Base-by-base conservation (phyloP, 139 green algal genomes). In the Volvox africanus region DNA sequence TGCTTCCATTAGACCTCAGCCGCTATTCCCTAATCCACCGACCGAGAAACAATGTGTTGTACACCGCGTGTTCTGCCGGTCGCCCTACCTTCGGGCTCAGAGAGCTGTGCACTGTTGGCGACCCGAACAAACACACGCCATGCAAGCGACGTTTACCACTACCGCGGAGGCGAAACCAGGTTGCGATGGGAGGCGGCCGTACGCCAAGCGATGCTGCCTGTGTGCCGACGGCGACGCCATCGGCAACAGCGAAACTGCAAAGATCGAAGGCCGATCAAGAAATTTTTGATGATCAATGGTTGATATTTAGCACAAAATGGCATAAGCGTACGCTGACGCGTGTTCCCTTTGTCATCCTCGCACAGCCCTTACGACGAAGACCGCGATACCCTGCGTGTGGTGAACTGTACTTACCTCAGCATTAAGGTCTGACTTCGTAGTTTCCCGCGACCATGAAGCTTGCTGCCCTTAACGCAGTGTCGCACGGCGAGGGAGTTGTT, bases 191-290 rank as follows among this genome's bases (percentile, higher is more conserved):
- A 17, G 78, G 37, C 21, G 37, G 17, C 20, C 13, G 78, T 22
- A 30, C 33, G 13, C 11, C 75, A 33, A 30, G 5, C 24, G 78
- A 37, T 13, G 78, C 36, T 13, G 78, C 33, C 36, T 84, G 78
- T 44, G 78, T 67, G 18, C 78, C 78, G 78, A 84, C 20, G 78
- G 78, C 78, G 32, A 67, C 6, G 78, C 78, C 78, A 84, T 84
- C 78, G 78, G 37, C 78, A 67, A 3, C 78, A 33, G 22, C 17
- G 24, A 44, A 84, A 67, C 78, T 84, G 78, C 78, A 26, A 1
- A 30, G 75, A 28, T 73, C 65, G 16, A 73, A 73, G 24, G 21
- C 21, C 9, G 5, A 24, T 11, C 65, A 73, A 28, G 21, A 26
- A 16, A 73, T 73, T 12, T 73, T 73, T 9, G 44, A 55, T 73